These are phyloP conservation scores for Thuja plicata DNA, from an alignment of 83 land plant species.

Conservation along the genomic window DNA sequence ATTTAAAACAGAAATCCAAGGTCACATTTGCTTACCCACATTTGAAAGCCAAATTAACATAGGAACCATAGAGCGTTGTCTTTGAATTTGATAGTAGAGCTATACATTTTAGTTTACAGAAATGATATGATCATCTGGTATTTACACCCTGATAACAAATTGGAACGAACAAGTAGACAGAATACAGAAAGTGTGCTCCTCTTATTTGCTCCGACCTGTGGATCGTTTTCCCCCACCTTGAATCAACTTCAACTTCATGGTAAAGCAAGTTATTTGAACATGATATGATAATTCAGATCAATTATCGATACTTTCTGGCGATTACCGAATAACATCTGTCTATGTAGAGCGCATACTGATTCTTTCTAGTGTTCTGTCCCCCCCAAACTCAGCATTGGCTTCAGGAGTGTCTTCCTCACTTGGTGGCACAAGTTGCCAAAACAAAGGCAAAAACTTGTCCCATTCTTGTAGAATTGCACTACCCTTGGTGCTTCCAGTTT, in stretches of 20 bases:
- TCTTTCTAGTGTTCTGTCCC: conserved; percentile 26
- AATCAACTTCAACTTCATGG: neutral
- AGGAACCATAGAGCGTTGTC: neutral
- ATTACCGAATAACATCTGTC: neutral
- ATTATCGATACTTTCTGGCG: neutral
- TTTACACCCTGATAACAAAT: neutral
- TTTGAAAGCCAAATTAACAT: neutral
- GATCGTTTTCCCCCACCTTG: neutral
- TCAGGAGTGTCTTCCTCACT: conserved; percentile 99
- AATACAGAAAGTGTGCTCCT: neutral
- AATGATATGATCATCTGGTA: neutral
- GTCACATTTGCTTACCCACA: neutral
- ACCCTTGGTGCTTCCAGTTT: conserved; percentile 88
- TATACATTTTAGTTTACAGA: neutral
- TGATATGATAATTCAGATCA: neutral
- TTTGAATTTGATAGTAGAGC: neutral
- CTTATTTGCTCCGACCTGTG: neutral
- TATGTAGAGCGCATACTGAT: conserved; percentile 39
- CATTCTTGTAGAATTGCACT: conserved; percentile 69
- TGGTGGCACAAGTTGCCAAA: conserved; percentile 99
- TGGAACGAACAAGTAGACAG: neutral
- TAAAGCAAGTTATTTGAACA: neutral
- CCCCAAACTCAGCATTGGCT: conserved; percentile 69
- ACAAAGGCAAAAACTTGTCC: conserved; percentile 80
- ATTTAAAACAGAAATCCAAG: neutral